Evolutionary conservation across 192 early-diverging fungal species (phyloP).

Genomic region (Coemansia sp.): DNA sequence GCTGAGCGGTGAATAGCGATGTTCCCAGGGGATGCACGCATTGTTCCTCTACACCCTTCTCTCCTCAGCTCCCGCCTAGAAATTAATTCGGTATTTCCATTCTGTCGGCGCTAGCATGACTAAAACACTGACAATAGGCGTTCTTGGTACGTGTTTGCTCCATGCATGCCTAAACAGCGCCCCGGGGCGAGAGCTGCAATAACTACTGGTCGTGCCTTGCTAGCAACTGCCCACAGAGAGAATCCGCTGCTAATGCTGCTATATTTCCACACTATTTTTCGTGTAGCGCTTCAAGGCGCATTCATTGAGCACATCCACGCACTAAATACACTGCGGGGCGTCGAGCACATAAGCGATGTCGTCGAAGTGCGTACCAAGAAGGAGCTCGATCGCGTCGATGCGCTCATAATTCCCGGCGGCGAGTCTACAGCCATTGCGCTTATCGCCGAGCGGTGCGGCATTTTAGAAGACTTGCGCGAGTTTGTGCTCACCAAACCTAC

Average conservation of each 20-base stretch:
- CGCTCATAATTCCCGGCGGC: slow-evolving; percentile 90
- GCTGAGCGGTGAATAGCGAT: too few species aligned
- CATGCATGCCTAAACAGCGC: too few species aligned
- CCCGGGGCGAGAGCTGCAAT: too few species aligned
- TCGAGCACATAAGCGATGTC: slow-evolving; percentile 34
- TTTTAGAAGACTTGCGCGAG: slow-evolving; percentile 70
- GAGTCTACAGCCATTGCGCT: slow-evolving; percentile 93
- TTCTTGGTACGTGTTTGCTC: slow-evolving; percentile 24
- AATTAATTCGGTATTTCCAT: neutral
- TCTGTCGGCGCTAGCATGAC: slow-evolving; percentile 14
- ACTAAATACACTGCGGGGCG: slow-evolving; percentile 64
- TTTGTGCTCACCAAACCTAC: slow-evolving; percentile 77
- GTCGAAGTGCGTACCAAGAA: slow-evolving; percentile 63
- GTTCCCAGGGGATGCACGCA: too few species aligned
- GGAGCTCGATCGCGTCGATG: slow-evolving; percentile 74
- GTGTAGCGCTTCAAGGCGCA: slow-evolving; percentile 88
- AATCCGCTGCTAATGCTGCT: too few species aligned
- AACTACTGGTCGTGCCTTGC: too few species aligned
- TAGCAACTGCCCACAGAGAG: neutral
- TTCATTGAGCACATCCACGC: slow-evolving; percentile 88
- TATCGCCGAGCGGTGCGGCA: slow-evolving; percentile 79
- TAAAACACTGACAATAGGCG: slow-evolving; percentile 34
- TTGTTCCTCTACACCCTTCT: neutral
- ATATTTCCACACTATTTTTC: too few species aligned
- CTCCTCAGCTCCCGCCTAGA: neutral